Conservation (phyloP, 192 early-diverging fungal genomes). For the Backusella tuberculispora region DNA sequence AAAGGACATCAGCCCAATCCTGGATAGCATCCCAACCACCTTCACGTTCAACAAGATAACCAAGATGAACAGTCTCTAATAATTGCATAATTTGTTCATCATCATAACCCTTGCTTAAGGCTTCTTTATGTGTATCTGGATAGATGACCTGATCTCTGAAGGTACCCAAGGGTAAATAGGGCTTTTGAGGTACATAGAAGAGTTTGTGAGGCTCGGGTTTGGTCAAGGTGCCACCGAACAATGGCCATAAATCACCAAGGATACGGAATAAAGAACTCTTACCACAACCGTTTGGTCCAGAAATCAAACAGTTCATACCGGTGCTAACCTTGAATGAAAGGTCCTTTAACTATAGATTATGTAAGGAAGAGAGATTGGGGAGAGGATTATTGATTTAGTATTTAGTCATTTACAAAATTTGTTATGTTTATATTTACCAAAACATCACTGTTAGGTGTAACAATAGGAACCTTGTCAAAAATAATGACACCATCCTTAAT, state of each 20-base stretch:
- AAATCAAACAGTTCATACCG: constrained; percentile 78
- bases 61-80: constrained; percentile 71
- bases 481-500: constrained; percentile 58
- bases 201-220: constrained; percentile 64
- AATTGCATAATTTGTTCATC: constrained; percentile 72
- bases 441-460: constrained; percentile 74
- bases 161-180: constrained; percentile 79
- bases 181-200: constrained; percentile 90
- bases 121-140: constrained; percentile 74
- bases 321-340: constrained; percentile 70
- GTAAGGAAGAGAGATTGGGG: background rate
- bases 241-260: constrained; percentile 65
- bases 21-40: constrained; percentile 75
- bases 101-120: constrained; percentile 56
- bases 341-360: constrained; percentile 54
- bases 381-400: background rate
- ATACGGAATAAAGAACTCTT: constrained; percentile 70
- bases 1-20: constrained; percentile 79
- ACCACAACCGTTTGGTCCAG: constrained; percentile 65
- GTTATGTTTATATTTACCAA: constrained; percentile 34
- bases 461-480: constrained; percentile 78
- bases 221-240: constrained; percentile 62
- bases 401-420: background rate
- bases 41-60: constrained; percentile 68
- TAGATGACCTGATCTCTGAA: constrained; percentile 87